Base-by-base conservation (phyloP, 73 alveolate species). In the Tetrahymena malaccensis region DNA sequence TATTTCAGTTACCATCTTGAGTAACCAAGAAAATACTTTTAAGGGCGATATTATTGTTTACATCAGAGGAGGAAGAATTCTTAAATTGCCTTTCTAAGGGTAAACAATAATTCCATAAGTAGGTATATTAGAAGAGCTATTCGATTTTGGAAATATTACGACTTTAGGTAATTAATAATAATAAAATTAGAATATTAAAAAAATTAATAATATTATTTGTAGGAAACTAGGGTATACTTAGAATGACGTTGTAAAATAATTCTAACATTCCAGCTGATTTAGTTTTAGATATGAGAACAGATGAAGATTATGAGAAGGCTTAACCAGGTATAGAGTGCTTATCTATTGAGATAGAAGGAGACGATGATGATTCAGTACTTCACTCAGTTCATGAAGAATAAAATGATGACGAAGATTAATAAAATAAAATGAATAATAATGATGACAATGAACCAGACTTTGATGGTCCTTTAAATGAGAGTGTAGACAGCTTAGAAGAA, bases 111-210 rank as follows among this genome's bases (percentile, higher is more conserved):
- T 98, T 19, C 99, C 99, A 1, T 98, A 98, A 93, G 99, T 99
- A 22, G 95, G 96, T 55, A 99, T 99, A 27, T 97, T 96, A 55
- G 99, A 99, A 95, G 99, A 98, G 25, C 96, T 94, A 55, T 98
- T 99, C 85, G 99, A 99, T 94, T 99, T 98, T 96, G 99, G 99
- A 55, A 99, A 99, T 13, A 99, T 99, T 70, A 98, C 99, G 1
- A 95, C 96, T 25, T 83, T 93, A 96, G 96, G 97, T 50, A 96
- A 98, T 12, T 70, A 25, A n/a, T 70, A 5, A 27, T n/a, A n/a
- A n/a, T n/a, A n/a, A n/a, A n/a, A n/a, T n/a, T n/a, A n/a, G n/a
- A n/a, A n/a, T n/a, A n/a, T n/a, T n/a, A n/a, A n/a, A n/a, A n/a
- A n/a, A n/a, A n/a, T n/a, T n/a, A n/a, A 19, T 70, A 70, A 8